These are phyloP conservation scores for Hymenoscyphus salicellus DNA, from an alignment of 2,329 filamentous ascomycete genomes.

Conservation along the genomic window DNA sequence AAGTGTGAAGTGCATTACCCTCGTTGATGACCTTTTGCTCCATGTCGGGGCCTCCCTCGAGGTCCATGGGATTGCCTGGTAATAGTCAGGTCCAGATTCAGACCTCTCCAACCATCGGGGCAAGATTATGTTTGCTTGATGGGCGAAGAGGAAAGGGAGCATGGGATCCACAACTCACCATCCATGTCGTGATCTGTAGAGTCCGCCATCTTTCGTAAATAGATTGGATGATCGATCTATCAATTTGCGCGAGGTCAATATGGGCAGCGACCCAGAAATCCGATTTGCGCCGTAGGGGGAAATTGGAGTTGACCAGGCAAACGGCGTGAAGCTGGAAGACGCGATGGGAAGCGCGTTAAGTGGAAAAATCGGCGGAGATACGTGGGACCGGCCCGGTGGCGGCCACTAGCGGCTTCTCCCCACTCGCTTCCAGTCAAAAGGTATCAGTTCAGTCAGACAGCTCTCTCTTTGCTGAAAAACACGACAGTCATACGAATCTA, in stretches of 20 bases:
- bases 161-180: constrained; percentile 38
- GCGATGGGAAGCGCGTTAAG: constrained; percentile 23
- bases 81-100: constrained; percentile 35
- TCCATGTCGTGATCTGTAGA: constrained; percentile 47
- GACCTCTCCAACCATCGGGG: too few species aligned
- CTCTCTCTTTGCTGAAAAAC: constrained; percentile 12
- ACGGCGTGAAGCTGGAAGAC: constrained; percentile 8
- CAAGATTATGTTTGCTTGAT: too few species aligned
- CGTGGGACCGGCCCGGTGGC: background rate
- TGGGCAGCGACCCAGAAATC: background rate
- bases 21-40: constrained; percentile 93
- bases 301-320: constrained; percentile 4
- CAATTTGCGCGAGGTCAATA: background rate
- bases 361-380: constrained; percentile 7
- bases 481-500: constrained; percentile 18
- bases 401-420: background rate
- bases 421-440: background rate
- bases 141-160: background rate
- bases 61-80: constrained; percentile 52
- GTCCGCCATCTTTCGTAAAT: constrained; percentile 42
- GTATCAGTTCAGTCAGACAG: background rate
- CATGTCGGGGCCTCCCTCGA: constrained; percentile 61
- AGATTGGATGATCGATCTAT: background rate
- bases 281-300: background rate
- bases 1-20: constrained; percentile 48